Base-by-base conservation (phyloP, 1,139 yeast species). In the Starmera stellimalicola region DNA sequence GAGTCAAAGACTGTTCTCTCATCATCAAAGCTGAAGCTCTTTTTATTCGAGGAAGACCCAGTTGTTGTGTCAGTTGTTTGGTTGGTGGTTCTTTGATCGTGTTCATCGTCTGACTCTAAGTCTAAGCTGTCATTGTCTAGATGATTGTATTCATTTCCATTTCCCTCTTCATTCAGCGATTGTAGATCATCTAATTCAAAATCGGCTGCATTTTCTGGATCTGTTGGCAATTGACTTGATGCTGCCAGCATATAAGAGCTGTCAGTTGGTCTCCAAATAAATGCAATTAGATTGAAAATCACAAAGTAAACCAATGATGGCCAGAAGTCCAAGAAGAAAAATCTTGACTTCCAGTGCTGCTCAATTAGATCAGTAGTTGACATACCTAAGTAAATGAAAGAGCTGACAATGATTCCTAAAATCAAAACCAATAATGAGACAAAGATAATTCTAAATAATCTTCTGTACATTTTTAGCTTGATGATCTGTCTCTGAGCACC, bases 231-330 rank as follows among this genome's bases (percentile, higher is more conserved):
- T 61, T 93, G 97, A 38, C 85, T 87, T 4, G 96, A 85, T 47
- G 88, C 88, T 15, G 97, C 98, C 54, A 91, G 73, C 73, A 94
- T 78, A 51, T 88, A 81, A 43, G 95, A 87, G 28, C 95, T 85
- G 49, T 83, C 94, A 0, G 97, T 88, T 32, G 98, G 98, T 58
- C 98, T 77, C 98, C 98, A 93, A 44, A 91, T 73, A 66, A 87
- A 77, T 10, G 95, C 84, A 46, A 93, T 68, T 7, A 88, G 75
- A 52, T 82, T 71, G 56, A 91, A 88, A 31, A 88, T 88, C 31
- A 78, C 59, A 53, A 82, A 85, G 60, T 85, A 93, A 12, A 88
- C 80, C 30, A 85, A 71, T 39, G 94, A 78, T 26, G 96, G 94
- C 95, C 98, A 87, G 61, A 94, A 93, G 48, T 91, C 96, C 33